Base-by-base conservation (phyloP, 2,329 filamentous ascomycete genomes). In the Allantophomopsis cytisporea region DNA sequence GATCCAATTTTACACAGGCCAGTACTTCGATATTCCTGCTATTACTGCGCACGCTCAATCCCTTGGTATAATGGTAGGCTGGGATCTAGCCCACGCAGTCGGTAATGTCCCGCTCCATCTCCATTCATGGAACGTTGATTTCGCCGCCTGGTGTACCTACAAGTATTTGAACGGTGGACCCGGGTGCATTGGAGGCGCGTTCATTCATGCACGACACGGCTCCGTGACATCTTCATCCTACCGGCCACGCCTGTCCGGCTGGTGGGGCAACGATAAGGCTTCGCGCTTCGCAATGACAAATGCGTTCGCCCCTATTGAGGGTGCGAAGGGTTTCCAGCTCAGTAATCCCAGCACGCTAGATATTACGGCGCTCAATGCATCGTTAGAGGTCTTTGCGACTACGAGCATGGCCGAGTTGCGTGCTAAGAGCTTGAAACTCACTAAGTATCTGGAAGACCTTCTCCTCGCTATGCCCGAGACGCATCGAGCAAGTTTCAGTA, bases 131-230 rank as follows among this genome's bases (percentile, higher is more conserved):
- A 68, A 80, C 40, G 82, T 87, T 32, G 83, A 89, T 54, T 86
- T 64, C 1, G 83, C 83, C 5, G 80, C 69, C 7, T 89, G 83
- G 83, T 89, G 83, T 55, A 80, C 72, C 43, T 89, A 89, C 63
- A 89, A 89, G 57, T 89, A 88, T 56, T 68, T 89, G 43, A 88
- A 87, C 54, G 70, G 74, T 38, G 83, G 83, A 0, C 82, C 83
- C 0, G 83, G 83, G 6, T 73, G 73, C 16, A 86, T 86, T 46
- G 83, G 74, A 14, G 81, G 77, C 1, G 58, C 82, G 16, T 89
- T 87, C 51, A 74, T 89, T 16, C 80, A 88, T 54, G 69, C 80
- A 43, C 66, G 63, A 23, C 45, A 56, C 33, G 45, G 46, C 12
- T 40, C 43, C 31, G 51, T 54, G 38, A 8, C 2, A 7, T 30